Percentiles rank a stretch among this genome's conserved stretches.
These are phyloP conservation scores for Rhizopus arrhizus DNA, from an alignment of 371 early-diverging fungal genomes.

Conservation along the genomic window DNA sequence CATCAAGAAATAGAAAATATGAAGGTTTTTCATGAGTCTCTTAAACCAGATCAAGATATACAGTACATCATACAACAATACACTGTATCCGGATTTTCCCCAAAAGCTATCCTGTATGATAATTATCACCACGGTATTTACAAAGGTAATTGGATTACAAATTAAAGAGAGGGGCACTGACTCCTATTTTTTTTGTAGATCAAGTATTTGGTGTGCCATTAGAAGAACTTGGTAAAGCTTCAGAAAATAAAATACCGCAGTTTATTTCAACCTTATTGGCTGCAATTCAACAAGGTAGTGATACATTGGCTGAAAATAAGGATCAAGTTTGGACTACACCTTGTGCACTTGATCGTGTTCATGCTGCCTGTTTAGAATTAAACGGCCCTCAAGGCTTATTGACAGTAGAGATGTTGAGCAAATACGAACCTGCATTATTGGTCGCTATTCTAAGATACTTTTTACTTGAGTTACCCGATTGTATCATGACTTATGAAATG, in stretches of 20 bases:
- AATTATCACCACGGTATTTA: constrained; percentile 68
- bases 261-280: constrained; percentile 51
- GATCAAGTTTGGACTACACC: constrained; percentile 63
- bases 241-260: constrained; percentile 59
- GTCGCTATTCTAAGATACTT: constrained; percentile 71
- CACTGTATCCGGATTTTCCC: constrained; percentile 70
- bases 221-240: constrained; percentile 64
- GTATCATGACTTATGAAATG: constrained; percentile 68
- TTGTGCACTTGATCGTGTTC: constrained; percentile 60
- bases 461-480: constrained; percentile 72
- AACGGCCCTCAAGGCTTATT: constrained; percentile 58
- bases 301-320: constrained; percentile 17
- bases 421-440: constrained; percentile 60
- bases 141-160: constrained; percentile 44
- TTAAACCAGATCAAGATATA: constrained; percentile 76
- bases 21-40: constrained; percentile 70
- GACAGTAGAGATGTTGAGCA: constrained; percentile 54
- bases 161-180: not conserved
- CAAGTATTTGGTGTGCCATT: constrained; percentile 80
- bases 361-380: constrained; percentile 64
- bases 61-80: constrained; percentile 77
- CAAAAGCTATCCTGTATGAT: constrained; percentile 71
- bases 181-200: constrained; percentile 32
- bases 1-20: constrained; percentile 66
- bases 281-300: constrained; percentile 37